Percentiles rank a stretch among this genome's conserved stretches.
Evolutionary conservation across 352 stramenopile species (phyloP).

Genomic region (Saprolegnia parasitica): DNA sequence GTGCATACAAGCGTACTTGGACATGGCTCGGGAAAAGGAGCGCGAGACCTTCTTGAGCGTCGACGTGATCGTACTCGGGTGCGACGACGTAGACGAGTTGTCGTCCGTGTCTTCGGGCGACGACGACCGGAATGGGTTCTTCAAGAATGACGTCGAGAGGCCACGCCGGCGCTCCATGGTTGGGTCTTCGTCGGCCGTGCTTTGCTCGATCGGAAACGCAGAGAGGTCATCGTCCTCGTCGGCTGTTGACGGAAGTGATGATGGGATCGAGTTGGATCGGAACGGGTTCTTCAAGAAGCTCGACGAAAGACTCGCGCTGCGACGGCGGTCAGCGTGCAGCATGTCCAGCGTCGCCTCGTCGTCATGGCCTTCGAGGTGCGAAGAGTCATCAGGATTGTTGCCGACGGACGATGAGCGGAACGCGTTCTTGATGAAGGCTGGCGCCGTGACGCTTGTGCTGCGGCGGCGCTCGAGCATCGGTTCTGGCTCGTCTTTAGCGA

Average conservation of each 20-base stretch:
- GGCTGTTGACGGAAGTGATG: background rate
- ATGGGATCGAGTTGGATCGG: background rate
- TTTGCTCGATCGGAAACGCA: background rate
- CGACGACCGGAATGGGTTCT: background rate
- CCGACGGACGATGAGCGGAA: background rate
- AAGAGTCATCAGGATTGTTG: background rate
- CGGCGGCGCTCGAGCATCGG: background rate
- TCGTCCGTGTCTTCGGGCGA: background rate
- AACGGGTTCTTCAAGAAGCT: constrained; percentile 1
- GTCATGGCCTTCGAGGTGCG: background rate
- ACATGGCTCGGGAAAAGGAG: background rate
- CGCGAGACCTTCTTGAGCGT: background rate
- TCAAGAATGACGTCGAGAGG: background rate
- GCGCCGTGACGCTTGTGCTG: background rate
- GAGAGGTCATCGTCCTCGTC: background rate
- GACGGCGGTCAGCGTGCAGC: background rate
- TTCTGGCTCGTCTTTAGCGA: background rate
- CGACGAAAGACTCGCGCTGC: background rate
- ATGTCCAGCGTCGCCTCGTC: background rate
- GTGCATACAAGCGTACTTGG: background rate
- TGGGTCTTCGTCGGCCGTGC: background rate
- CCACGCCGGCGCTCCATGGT: background rate
- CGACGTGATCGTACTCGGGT: background rate
- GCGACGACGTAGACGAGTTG: background rate
- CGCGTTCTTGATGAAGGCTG: background rate